A percentile compares a stretch with the other conserved stretches of the same genome.
Evolutionary conservation across 345 rosid species (phyloP).

Genomic region (Psidium friedrichsthalianum): DNA sequence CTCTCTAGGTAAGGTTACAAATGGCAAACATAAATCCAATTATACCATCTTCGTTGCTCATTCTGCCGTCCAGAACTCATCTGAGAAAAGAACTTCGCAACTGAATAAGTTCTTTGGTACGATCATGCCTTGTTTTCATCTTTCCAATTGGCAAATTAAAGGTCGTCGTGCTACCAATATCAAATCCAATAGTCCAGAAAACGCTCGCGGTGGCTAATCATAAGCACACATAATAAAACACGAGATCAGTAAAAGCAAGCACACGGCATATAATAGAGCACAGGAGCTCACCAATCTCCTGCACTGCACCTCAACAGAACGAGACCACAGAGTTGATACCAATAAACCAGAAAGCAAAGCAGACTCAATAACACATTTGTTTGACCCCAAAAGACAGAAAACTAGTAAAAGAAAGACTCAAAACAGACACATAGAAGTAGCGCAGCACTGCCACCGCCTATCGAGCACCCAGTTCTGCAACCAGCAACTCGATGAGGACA

Average conservation of each 20-base stretch:
- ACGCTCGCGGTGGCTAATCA: background rate
- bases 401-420: background rate
- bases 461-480: slow-evolving; percentile 49
- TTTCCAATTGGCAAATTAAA: background rate
- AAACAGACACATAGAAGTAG: background rate
- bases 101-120: background rate
- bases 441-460: slow-evolving; percentile 25
- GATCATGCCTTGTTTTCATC: background rate
- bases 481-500: slow-evolving; percentile 11
- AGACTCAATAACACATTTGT: background rate
- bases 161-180: background rate
- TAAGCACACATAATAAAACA: background rate
- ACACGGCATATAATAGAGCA: background rate
- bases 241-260: background rate
- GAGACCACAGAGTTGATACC: background rate
- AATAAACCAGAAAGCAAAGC: background rate
- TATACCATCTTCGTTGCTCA: background rate
- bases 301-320: background rate
- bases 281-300: background rate
- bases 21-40: background rate
- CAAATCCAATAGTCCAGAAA: background rate
- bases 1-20: background rate
- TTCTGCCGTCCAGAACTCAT: background rate
- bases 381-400: background rate
- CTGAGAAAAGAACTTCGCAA: too few species aligned